A percentile compares a stretch with the other conserved stretches of the same genome.
Evolutionary conservation across 306 rosid species (phyloP).

Genomic region (Neltuma alba): DNA sequence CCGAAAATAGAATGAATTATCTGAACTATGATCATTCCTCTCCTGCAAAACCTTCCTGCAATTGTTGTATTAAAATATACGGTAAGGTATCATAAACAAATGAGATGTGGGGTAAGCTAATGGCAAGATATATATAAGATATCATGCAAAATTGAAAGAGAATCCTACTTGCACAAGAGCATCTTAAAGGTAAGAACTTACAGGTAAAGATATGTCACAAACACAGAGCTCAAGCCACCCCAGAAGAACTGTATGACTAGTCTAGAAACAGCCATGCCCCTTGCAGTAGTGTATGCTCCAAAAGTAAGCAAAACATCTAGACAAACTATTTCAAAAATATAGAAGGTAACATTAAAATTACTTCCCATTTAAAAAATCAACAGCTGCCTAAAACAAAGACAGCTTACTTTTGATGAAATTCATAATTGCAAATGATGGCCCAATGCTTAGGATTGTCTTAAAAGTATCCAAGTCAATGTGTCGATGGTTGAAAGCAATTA

Average conservation of each 20-base stretch:
- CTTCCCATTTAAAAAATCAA: slow-evolving; percentile 25
- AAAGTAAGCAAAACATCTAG: slow-evolving; percentile 90
- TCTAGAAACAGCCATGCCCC: slow-evolving; percentile 99
- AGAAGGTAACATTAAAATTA: slow-evolving; percentile 22
- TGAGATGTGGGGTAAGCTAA: background rate
- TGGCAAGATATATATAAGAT: background rate
- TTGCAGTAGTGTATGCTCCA: slow-evolving; percentile 91
- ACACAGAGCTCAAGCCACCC: slow-evolving; percentile 80
- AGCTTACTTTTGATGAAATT: slow-evolving; percentile 80
- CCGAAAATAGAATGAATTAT: slow-evolving; percentile 84
- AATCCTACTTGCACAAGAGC: slow-evolving; percentile 17
- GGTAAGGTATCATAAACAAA: slow-evolving; percentile 12
- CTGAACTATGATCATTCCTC: slow-evolving; percentile 60
- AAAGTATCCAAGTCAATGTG: slow-evolving; percentile 64
- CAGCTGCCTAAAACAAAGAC: slow-evolving; percentile 24
- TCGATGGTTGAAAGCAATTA: slow-evolving; percentile 76
- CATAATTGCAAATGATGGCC: slow-evolving; percentile 89
- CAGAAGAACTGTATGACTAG: slow-evolving; percentile 89
- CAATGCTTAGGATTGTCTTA: slow-evolving; percentile 79
- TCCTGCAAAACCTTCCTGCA: slow-evolving; percentile 96
- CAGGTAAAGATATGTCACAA: slow-evolving; percentile 78
- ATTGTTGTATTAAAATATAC: slow-evolving; percentile 27
- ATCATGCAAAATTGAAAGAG: background rate
- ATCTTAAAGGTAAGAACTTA: slow-evolving; percentile 46
- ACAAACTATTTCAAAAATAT: slow-evolving; percentile 54